Percentiles rank a stretch among this genome's conserved stretches.
Evolutionary conservation across 805 yeast species (phyloP).

Genomic region (Schizosaccharomyces osmophilus): DNA sequence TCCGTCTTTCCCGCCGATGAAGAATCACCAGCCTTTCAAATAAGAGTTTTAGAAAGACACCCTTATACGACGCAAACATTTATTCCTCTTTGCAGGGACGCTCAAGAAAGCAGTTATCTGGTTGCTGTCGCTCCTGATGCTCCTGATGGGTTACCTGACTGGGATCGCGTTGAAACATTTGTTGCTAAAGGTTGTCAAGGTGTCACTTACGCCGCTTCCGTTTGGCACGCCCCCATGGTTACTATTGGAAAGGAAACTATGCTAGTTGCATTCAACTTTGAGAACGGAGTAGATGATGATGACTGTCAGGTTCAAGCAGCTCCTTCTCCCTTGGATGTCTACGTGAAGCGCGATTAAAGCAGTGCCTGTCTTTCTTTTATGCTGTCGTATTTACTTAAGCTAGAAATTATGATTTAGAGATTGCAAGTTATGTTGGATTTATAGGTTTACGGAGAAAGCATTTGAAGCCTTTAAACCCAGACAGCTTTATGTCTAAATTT

Average conservation of each 20-base stretch:
- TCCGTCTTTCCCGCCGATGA: not conserved
- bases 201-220: not conserved
- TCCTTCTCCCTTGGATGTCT: not conserved
- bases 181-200: constrained; percentile 36
- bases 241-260: not conserved
- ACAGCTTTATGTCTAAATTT: too few relatives aligned
- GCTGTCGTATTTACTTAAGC: too few relatives aligned
- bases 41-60: constrained; percentile 66
- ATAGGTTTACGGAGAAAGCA: too few relatives aligned
- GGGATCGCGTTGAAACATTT: constrained; percentile 36
- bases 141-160: constrained; percentile 31
- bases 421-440: too few relatives aligned
- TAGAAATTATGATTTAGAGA: too few relatives aligned
- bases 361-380: too few relatives aligned
- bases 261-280: constrained; percentile 1
- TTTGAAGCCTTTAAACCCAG: too few relatives aligned
- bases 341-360: not conserved
- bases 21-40: constrained; percentile 16
- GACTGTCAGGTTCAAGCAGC: not conserved
- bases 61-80: constrained; percentile 78
- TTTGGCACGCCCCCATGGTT: constrained; percentile 1
- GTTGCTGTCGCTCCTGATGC: constrained; percentile 52
- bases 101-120: constrained; percentile 25
- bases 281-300: not conserved
- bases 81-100: constrained; percentile 54